Base-by-base conservation (phyloP, 176 grass and related monocot genomes). In the Microstegium vimineum region DNA sequence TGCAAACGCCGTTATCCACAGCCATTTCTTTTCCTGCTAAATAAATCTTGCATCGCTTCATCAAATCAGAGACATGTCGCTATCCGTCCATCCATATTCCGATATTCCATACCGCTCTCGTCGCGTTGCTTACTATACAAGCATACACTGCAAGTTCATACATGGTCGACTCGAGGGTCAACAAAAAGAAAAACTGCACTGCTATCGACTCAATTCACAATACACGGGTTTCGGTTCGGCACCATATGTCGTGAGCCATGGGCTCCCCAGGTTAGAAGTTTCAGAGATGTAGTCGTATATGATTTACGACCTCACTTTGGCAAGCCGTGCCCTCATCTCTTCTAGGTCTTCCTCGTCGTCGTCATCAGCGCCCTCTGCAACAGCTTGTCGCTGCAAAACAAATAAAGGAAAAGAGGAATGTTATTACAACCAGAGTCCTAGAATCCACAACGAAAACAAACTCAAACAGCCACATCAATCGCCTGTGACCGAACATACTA, bases 241-340 rank as follows among this genome's bases (percentile, higher is more conserved):
- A 28, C 67, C 20, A 9, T 69, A 40, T 80, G 40, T 51, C 28
- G 10, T 5, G 68, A 46, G 22, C 14, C 43, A 69, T 73, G 80
- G 60, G 56, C 47, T 80, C 69, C 33, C 37, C 42, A 32, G 80
- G 76, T 80, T 69, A 38, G 47, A 75, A 2, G 13, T 4, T 41
- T 28, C 37, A 30, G 17, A 32, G n/a, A 34, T 71, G 57, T 27
- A n/a, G n/a, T n/a, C n/a, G n/a, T n/a, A 61, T 20, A 42, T 60
- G 59, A 13, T 26, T 72, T 97, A 93, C 9, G 94, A 90, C 68
- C 94, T 91, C 85, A 91, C 94, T 68, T 87, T 89, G 23, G 94
- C 94, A 68, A 97, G 94, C 25, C 94, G 84, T 62, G 85, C 91
- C 75, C 91, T 89, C 46, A 97, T 94, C 85, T 97, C 87, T 42